Evolutionary conservation across 192 early-diverging fungal genomes (phyloP).

Genomic region (Chytriomyces confervae): DNA sequence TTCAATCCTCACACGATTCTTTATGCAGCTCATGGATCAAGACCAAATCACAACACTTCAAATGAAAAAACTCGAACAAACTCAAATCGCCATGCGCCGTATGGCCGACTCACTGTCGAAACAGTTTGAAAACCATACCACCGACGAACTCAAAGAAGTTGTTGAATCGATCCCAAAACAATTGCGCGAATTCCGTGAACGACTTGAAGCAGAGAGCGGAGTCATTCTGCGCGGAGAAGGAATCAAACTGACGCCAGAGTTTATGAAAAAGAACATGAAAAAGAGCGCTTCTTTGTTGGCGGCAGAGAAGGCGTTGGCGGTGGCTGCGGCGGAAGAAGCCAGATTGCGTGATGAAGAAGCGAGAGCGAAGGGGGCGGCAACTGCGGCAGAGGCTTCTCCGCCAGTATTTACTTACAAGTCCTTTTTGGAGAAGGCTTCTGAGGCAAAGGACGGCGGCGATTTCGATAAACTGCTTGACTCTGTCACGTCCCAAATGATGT

Average conservation of each 20-base stretch:
- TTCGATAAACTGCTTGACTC: conserved; percentile 1
- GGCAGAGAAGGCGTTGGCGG: conserved; percentile 15
- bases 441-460: conserved; percentile 19
- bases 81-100: conserved; percentile 49
- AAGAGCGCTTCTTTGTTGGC: conserved; percentile 12
- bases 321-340: conserved; percentile 22
- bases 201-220: conserved; percentile 47
- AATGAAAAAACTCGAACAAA: conserved; percentile 44
- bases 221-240: conserved; percentile 55
- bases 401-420: conserved; percentile 24
- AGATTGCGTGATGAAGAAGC: background rate
- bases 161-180: conserved; percentile 50
- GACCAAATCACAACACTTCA: conserved; percentile 20
- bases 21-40: conserved; percentile 26
- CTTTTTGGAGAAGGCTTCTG: conserved; percentile 1
- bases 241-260: conserved; percentile 55
- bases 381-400: background rate
- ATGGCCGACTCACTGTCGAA: conserved; percentile 47
- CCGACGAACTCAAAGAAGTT: conserved; percentile 44
- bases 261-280: conserved; percentile 32
- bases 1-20: background rate
- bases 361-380: background rate
- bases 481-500: background rate
- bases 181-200: conserved; percentile 47
- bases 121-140: conserved; percentile 39